Percentiles rank a stretch among this genome's conserved stretches.
Conservation (phyloP, 768 basidiomycete genomes). For the Suillus cothurnatus region DNA sequence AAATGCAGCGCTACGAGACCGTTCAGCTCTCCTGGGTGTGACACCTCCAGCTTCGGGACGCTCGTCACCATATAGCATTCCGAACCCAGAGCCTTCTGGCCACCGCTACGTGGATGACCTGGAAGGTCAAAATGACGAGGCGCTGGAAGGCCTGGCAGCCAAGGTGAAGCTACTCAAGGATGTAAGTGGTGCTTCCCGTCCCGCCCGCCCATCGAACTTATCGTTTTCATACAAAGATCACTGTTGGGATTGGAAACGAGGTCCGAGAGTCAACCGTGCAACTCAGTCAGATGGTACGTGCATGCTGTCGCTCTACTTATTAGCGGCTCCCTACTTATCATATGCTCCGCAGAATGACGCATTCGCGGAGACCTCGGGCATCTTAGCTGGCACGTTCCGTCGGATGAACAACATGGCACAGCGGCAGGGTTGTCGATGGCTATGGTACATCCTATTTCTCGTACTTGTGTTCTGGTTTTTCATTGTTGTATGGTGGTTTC, state of each 20-base stretch:
- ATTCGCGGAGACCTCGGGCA: constrained; percentile 89
- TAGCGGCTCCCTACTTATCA: constrained; percentile 8
- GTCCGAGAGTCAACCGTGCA: constrained; percentile 93
- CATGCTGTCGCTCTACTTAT: background rate
- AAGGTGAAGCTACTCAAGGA: constrained; percentile 96
- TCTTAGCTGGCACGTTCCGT: constrained; percentile 89
- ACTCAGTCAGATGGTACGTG: constrained; percentile 88
- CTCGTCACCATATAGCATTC: constrained; percentile 60
- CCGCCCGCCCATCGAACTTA: constrained; percentile 13
- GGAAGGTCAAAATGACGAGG: constrained; percentile 95
- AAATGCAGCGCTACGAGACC: constrained; percentile 56
- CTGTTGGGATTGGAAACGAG: constrained; percentile 94
- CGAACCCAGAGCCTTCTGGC: constrained; percentile 42
- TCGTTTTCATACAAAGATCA: constrained; percentile 54
- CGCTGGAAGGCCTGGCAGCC: constrained; percentile 70
- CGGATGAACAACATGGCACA: constrained; percentile 97
- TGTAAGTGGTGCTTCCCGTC: constrained; percentile 54
- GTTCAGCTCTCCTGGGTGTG: constrained; percentile 61
- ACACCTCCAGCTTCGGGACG: constrained; percentile 79
- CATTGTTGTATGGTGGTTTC: constrained; percentile 93
- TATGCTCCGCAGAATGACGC: constrained; percentile 77
- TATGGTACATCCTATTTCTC: constrained; percentile 93
- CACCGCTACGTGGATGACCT: constrained; percentile 84
- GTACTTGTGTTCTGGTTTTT: constrained; percentile 96
- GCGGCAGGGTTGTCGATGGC: constrained; percentile 93